These are phyloP conservation scores for Ascocoryne sarcoides DNA, from an alignment of 2,329 filamentous ascomycete species.

Conservation along the genomic window DNA sequence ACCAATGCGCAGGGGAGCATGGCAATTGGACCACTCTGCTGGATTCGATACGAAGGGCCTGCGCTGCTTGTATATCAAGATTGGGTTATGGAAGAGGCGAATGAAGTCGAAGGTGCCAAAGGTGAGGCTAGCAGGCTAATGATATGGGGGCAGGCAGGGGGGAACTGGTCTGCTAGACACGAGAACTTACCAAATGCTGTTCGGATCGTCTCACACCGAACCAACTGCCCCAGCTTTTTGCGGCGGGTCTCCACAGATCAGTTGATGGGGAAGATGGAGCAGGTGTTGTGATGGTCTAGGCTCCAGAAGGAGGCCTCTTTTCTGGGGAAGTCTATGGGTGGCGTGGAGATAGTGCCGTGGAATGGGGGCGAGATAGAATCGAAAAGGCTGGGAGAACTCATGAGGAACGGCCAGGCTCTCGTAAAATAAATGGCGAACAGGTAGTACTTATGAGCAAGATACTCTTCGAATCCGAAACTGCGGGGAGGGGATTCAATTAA, in stretches of 20 bases:
- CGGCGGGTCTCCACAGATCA: neutral
- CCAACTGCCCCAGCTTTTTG: slow-evolving; percentile 3
- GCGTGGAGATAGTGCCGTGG: neutral
- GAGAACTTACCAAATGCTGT: neutral
- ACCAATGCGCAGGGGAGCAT: slow-evolving; percentile 14
- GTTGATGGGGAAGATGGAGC: neutral
- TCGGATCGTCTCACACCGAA: slow-evolving; percentile 3
- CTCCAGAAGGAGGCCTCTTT: too few relatives aligned
- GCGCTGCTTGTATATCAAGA: slow-evolving; percentile 2
- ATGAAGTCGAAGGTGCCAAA: neutral
- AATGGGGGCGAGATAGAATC: neutral
- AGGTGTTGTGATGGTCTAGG: neutral
- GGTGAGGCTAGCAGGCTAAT: neutral
- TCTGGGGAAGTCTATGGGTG: too few relatives aligned
- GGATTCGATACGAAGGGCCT: neutral
- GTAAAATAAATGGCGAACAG: neutral
- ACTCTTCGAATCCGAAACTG: neutral
- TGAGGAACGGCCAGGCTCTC: neutral
- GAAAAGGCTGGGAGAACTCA: neutral
- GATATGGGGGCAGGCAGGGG: neutral
- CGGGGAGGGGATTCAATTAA: neutral
- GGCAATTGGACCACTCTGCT: slow-evolving; percentile 9
- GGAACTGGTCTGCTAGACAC: too few relatives aligned
- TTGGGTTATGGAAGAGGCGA: neutral
- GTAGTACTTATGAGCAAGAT: neutral